phyloP scores from a whole-genome alignment of 2,329 filamentous ascomycete species.

The Sclerotinia subarctica region DNA sequence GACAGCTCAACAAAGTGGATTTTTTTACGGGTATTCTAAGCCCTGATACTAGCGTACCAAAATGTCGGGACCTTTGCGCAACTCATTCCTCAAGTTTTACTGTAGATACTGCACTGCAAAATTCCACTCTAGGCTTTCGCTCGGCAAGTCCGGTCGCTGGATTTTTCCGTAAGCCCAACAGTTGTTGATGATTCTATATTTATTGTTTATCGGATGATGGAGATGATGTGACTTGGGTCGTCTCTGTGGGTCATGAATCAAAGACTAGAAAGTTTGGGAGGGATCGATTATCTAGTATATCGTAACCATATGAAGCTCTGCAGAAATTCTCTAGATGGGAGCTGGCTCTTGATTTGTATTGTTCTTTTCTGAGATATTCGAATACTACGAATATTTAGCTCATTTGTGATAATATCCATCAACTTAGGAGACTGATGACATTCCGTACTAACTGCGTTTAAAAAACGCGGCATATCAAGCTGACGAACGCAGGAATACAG shows the following conservation, averaged over 20 bases:
- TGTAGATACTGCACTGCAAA: too few relatives aligned
- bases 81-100: not conserved
- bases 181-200: too few relatives aligned
- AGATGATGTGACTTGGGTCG: too few relatives aligned
- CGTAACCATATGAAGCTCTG: not conserved
- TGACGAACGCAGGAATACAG: not conserved
- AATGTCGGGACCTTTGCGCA: not conserved
- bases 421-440: not conserved
- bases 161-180: too few relatives aligned
- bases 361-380: not conserved
- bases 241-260: too few relatives aligned
- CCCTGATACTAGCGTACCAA: not conserved
- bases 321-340: not conserved
- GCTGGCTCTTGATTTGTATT: not conserved
- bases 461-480: not conserved
- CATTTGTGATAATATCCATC: not conserved
- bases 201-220: not conserved
- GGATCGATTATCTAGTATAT: not conserved
- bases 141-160: not conserved
- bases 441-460: not conserved
- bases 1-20: slow-evolving; percentile 1
- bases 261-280: not conserved
- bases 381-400: not conserved
- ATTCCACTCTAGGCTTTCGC: not conserved
- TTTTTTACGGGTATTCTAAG: not conserved